A percentile compares a stretch with the other conserved stretches of the same genome.
These are phyloP conservation scores for Trypanosoma caninum DNA, from an alignment of 208 protist species.

Conservation along the genomic window DNA sequence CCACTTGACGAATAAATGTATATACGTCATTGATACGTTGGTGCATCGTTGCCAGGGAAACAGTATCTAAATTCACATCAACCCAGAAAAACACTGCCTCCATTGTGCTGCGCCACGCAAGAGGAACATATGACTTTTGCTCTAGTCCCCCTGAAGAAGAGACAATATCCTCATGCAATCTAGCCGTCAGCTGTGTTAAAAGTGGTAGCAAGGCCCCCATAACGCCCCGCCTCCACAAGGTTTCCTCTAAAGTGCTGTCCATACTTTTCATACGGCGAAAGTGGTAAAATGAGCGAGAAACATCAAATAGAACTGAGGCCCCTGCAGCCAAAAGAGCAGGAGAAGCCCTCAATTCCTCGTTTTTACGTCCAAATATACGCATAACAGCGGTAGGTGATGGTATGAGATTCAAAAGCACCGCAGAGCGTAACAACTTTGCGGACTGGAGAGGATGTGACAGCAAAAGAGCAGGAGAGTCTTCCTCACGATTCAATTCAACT, in stretches of 20 bases:
- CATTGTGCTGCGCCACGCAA: constrained; percentile 56
- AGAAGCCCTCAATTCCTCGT: neutral
- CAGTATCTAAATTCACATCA: constrained; percentile 35
- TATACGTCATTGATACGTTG: constrained; percentile 33
- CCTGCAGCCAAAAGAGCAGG: constrained; percentile 19
- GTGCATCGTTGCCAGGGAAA: constrained; percentile 25
- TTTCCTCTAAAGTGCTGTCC: constrained; percentile 7
- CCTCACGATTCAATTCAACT: constrained; percentile 1
- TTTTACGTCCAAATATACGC: constrained; percentile 24
- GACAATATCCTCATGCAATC: constrained; percentile 3
- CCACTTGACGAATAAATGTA: constrained; percentile 20
- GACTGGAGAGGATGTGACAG: constrained; percentile 32
- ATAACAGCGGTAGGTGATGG: constrained; percentile 31
- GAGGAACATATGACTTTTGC: constrained; percentile 31
- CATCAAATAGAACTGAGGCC: constrained; percentile 58
- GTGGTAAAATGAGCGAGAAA: constrained; percentile 58
- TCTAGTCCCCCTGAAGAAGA: neutral
- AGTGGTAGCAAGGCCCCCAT: constrained; percentile 41
- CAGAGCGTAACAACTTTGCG: constrained; percentile 50
- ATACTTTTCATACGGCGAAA: constrained; percentile 31
- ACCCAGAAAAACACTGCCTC: constrained; percentile 50
- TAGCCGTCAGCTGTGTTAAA: constrained; percentile 22
- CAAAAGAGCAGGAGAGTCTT: constrained; percentile 3
- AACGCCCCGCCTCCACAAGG: constrained; percentile 43
- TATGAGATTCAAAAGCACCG: constrained; percentile 52